phyloP scores from a whole-genome alignment of 75 land plant species.

The Isoetes taiwanensis region DNA sequence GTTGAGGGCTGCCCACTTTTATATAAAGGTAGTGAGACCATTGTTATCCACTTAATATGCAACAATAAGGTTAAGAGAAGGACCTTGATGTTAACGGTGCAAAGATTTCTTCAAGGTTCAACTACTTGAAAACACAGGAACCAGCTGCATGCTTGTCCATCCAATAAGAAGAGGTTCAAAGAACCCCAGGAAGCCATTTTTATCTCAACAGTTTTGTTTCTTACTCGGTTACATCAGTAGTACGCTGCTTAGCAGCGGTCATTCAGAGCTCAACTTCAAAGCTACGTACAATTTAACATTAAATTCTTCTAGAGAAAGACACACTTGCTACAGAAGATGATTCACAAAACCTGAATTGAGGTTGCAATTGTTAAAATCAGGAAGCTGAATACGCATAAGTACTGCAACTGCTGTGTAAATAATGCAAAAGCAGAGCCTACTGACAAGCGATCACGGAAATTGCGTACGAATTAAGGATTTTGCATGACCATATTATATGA shows the following conservation, averaged over 20 bases:
- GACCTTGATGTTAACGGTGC: slow-evolving; percentile 94
- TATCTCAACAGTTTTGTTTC: slow-evolving; percentile 75
- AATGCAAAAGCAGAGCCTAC: slow-evolving; percentile 90
- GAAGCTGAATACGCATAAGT: slow-evolving; percentile 88
- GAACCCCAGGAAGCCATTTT: slow-evolving; percentile 84
- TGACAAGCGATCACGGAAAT: slow-evolving; percentile 87
- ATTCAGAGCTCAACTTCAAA: slow-evolving; percentile 74
- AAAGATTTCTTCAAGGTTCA: slow-evolving; percentile 74
- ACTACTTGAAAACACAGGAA: slow-evolving; percentile 85
- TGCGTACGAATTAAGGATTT: slow-evolving; percentile 40
- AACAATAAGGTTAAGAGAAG: slow-evolving; percentile 4
- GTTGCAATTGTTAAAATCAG: slow-evolving; percentile 56
- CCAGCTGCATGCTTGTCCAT: slow-evolving; percentile 86
- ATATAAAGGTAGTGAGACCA: too few relatives aligned
- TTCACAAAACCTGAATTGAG: slow-evolving; percentile 52
- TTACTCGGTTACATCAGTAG: slow-evolving; percentile 90
- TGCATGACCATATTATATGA: neutral
- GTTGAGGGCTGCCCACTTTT: too few relatives aligned
- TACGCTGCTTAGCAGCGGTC: slow-evolving; percentile 72
- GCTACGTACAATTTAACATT: slow-evolving; percentile 6
- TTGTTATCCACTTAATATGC: too few relatives aligned
- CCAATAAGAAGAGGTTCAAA: slow-evolving; percentile 97
- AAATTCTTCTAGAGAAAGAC: neutral
- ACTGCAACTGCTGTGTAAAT: slow-evolving; percentile 66
- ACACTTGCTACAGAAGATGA: neutral